Conservation (phyloP, 2,329 filamentous ascomycete species). For the Cryphonectria naterciae region DNA sequence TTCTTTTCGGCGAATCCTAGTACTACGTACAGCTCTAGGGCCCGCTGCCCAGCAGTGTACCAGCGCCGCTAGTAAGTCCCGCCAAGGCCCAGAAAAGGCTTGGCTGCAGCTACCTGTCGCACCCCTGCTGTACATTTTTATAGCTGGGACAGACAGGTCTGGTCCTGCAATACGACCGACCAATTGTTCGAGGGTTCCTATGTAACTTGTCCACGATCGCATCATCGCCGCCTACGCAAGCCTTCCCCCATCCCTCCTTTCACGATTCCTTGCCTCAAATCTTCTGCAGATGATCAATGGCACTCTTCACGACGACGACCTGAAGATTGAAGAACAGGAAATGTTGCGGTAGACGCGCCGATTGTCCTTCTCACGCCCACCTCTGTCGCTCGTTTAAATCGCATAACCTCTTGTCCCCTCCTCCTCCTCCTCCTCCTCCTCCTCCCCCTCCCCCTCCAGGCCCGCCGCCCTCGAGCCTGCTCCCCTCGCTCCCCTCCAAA, state of each 20-base stretch:
- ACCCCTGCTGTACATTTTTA: slow-evolving; percentile 16
- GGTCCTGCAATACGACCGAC: not conserved
- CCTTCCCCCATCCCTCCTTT: not conserved
- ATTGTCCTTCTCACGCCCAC: slow-evolving; percentile 15
- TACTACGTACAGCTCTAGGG: not conserved
- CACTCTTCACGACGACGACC: slow-evolving; percentile 15
- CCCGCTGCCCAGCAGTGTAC: not conserved
- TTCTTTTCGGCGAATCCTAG: not conserved
- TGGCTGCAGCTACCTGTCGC: slow-evolving; percentile 6
- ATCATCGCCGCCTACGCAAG: slow-evolving; percentile 23
- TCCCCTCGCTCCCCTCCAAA: slow-evolving; percentile 13
- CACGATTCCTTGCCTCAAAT: slow-evolving; percentile 12
- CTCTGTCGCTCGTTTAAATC: slow-evolving; percentile 30
- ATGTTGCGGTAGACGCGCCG: slow-evolving; percentile 28
- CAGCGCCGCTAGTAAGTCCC: not conserved
- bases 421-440: not conserved
- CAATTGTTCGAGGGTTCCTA: slow-evolving; percentile 4
- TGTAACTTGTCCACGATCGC: slow-evolving; percentile 19
- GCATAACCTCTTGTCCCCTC: slow-evolving; percentile 21
- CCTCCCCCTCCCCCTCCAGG: not conserved
- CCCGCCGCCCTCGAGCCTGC: slow-evolving; percentile 13
- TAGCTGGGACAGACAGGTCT: slow-evolving; percentile 1
- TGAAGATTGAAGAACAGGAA: slow-evolving; percentile 18
- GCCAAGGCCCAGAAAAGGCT: slow-evolving; percentile 4
- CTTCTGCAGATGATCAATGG: slow-evolving; percentile 2